Evolutionary conservation across 495 filamentous ascomycete genomes (phyloP).

Genomic region (Aspergillus saccharolyticus): DNA sequence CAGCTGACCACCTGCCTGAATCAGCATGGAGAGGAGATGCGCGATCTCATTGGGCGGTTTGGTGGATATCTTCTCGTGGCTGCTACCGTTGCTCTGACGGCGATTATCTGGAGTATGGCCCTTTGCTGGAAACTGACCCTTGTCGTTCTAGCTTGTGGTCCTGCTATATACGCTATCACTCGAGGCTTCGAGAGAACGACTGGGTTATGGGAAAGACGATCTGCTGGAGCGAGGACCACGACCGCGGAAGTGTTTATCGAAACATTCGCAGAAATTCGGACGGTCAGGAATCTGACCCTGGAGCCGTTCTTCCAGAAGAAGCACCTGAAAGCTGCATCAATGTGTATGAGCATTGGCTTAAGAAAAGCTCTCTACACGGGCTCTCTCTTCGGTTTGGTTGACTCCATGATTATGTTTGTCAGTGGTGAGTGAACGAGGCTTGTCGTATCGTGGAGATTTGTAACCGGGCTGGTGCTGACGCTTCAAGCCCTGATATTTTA

Average conservation of each 20-base stretch:
- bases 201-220: conserved; percentile 64
- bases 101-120: conserved; percentile 67
- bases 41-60: conserved; percentile 74
- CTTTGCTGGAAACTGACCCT: conserved; percentile 80
- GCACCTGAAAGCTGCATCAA: conserved; percentile 45
- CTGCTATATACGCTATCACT: conserved; percentile 62
- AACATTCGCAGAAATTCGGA: conserved; percentile 75
- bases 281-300: conserved; percentile 72
- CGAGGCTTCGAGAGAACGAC: conserved; percentile 57
- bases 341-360: conserved; percentile 26
- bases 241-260: conserved; percentile 64
- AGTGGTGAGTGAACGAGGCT: conserved; percentile 43
- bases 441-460: not conserved
- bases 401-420: conserved; percentile 64
- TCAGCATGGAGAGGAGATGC: conserved; percentile 82
- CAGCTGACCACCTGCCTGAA: conserved; percentile 68
- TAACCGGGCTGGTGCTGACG: conserved; percentile 13
- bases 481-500: conserved; percentile 72
- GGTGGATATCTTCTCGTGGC: conserved; percentile 63
- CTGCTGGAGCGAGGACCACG: conserved; percentile 53
- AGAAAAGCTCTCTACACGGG: conserved; percentile 56
- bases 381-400: conserved; percentile 68
- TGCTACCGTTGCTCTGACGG: conserved; percentile 55
- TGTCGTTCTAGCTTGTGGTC: conserved; percentile 63
- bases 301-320: conserved; percentile 71